Conservation (phyloP, 2,329 filamentous ascomycete genomes). For the Penicillium nordicum region DNA sequence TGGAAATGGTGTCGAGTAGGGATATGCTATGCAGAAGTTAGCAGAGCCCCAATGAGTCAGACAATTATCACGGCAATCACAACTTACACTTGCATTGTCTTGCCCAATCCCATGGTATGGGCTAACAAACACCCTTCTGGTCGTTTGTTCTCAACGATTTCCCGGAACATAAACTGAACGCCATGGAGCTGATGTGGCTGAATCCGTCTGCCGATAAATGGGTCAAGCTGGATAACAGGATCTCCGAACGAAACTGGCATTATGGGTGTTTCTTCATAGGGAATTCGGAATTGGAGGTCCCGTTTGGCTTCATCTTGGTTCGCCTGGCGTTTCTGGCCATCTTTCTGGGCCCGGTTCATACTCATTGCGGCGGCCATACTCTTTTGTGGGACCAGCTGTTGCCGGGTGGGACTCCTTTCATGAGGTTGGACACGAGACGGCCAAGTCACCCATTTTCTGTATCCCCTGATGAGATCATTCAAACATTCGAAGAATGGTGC, state of each 20-base stretch:
- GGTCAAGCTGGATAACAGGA: constrained; percentile 54
- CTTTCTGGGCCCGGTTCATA: constrained; percentile 42
- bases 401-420: too few species aligned
- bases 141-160: constrained; percentile 62
- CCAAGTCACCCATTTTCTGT: neutral
- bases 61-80: too few species aligned
- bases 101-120: constrained; percentile 88
- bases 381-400: too few species aligned
- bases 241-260: constrained; percentile 38
- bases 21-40: constrained; percentile 55
- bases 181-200: constrained; percentile 62
- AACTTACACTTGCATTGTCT: constrained; percentile 77
- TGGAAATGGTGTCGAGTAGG: constrained; percentile 69
- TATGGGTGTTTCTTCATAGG: too few species aligned
- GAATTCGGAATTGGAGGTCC: too few species aligned
- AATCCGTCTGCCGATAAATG: constrained; percentile 47
- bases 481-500: neutral
- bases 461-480: neutral
- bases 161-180: constrained; percentile 84
- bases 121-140: constrained; percentile 76
- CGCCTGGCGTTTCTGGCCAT: constrained; percentile 52
- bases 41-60: neutral
- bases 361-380: too few species aligned
- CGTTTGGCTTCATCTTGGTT: constrained; percentile 40
- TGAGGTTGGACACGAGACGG: neutral